A percentile compares a stretch with the other conserved stretches of the same genome.
phyloP scores from a whole-genome alignment of 2,329 filamentous ascomycete species.

The Cladosporium sp. region DNA sequence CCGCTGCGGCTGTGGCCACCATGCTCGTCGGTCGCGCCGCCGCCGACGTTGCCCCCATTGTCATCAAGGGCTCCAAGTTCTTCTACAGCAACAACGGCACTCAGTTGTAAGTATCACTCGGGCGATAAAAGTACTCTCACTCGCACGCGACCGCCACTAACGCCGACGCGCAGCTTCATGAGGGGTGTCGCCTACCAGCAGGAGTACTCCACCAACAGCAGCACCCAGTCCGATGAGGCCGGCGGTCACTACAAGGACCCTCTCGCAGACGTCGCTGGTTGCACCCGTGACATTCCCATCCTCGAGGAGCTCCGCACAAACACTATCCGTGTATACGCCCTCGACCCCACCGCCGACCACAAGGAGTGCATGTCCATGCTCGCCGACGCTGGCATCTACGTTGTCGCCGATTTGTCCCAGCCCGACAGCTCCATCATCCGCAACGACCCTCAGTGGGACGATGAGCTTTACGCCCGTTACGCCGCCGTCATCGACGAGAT shows the following conservation, averaged over 20 bases:
- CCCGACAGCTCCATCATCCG: slow-evolving; percentile 83
- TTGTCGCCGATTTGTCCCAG: slow-evolving; percentile 86
- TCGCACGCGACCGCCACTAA: slow-evolving; percentile 15
- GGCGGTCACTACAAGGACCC: slow-evolving; percentile 73
- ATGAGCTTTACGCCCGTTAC: slow-evolving; percentile 77
- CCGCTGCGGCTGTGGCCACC: slow-evolving; percentile 53
- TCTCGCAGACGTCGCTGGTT: slow-evolving; percentile 69
- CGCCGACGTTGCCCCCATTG: slow-evolving; percentile 64
- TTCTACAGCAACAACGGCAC: slow-evolving; percentile 82
- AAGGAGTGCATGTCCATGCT: slow-evolving; percentile 81
- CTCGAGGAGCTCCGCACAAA: slow-evolving; percentile 82
- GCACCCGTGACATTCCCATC: slow-evolving; percentile 83
- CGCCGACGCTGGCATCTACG: slow-evolving; percentile 85
- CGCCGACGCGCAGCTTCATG: slow-evolving; percentile 62
- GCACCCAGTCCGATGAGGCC: slow-evolving; percentile 54
- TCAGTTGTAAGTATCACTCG: slow-evolving; percentile 60
- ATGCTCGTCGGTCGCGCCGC: slow-evolving; percentile 41
- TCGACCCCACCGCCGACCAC: slow-evolving; percentile 80
- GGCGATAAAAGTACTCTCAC: neutral
- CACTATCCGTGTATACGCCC: slow-evolving; percentile 90
- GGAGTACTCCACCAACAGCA: slow-evolving; percentile 55
- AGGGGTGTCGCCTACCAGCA: slow-evolving; percentile 94
- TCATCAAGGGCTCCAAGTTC: slow-evolving; percentile 82
- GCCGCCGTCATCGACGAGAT: slow-evolving; percentile 79
- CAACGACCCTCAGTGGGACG: slow-evolving; percentile 75